Base-by-base conservation (phyloP, 257 asterid species). In the Ocimum tenuiflorum region DNA sequence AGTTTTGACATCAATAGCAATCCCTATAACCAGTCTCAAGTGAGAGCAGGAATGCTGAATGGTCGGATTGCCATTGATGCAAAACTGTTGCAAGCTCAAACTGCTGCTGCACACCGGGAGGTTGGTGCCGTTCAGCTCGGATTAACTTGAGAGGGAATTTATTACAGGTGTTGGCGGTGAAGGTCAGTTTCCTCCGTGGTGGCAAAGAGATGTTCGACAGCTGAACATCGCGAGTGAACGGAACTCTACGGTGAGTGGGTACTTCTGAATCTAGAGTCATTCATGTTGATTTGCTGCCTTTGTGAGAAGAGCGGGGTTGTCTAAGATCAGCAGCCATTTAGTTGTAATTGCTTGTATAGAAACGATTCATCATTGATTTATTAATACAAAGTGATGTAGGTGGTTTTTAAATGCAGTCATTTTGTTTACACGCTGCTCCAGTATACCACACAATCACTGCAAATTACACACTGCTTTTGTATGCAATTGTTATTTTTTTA, bases 11-110 rank as follows among this genome's bases (percentile, higher is more conserved):
- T 81, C 31, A 84, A 82, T 72, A 75, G 80, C 48, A 81, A 83
- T 60, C 85, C 86, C 0, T 87, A 87, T 64, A 73, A 77, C 74
- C 86, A 60, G 63, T 31, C 86, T 6, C 88, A 78, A 10, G 82
- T 79, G 22, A 88, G 88, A 73, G 76, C 88, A 27, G 58, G 74
- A 60, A 76, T 74, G 52, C 18, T 77, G 69, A 79, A 69, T 38
- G 70, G 78, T 69, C 94, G 84, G 70, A 80, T 88, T 3, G 80
- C 79, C 0, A 76, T 86, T 0, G 88, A 88, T 47, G 86, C 88
- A 3, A 87, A 86, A 58, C 51, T 86, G 75, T 70, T 91, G 62
- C 91, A 86, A 60, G 85, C 91, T n/a, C 95, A 85, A 67, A 69
- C 82, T 60, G 86, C 88, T 55, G 88, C 86, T 60, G 82, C 86